These are phyloP conservation scores for Prunus mume DNA, from an alignment of 306 rosid species.

Conservation along the genomic window DNA sequence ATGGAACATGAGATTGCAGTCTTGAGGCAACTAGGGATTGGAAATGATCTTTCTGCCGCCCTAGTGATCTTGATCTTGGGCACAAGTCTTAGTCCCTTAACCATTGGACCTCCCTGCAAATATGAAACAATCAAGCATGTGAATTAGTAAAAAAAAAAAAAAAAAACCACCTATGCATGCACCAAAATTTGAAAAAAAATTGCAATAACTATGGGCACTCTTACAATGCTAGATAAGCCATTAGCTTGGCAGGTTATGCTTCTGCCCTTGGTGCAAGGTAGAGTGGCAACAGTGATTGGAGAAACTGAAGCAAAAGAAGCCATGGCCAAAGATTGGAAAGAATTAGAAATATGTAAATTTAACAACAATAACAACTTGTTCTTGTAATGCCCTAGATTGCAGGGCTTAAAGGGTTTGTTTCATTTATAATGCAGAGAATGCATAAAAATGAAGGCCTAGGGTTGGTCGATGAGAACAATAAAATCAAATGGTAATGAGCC, in stretches of 20 bases:
- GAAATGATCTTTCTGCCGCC: slow-evolving; percentile 23
- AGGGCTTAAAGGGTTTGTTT: neutral
- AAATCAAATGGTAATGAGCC: neutral
- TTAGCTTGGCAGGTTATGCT: slow-evolving; percentile 23
- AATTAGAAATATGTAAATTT: neutral
- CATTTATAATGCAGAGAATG: neutral
- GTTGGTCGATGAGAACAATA: neutral
- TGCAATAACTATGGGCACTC: neutral
- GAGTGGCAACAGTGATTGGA: slow-evolving; percentile 19
- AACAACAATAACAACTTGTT: neutral
- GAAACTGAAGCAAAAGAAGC: slow-evolving; percentile 41
- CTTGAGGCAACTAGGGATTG: slow-evolving; percentile 28
- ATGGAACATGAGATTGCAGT: slow-evolving; percentile 48
- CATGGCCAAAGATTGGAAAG: slow-evolving; percentile 18
- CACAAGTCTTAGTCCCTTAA: slow-evolving; percentile 37
- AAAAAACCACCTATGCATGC: neutral
- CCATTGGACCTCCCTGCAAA: slow-evolving; percentile 42
- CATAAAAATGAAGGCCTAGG: neutral
- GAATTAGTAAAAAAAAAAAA: neutral
- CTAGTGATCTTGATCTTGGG: slow-evolving; percentile 29
- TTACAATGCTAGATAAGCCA: slow-evolving; percentile 28
- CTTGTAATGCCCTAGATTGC: neutral
- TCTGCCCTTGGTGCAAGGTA: slow-evolving; percentile 24
- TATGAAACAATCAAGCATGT: neutral
- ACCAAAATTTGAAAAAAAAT: too few relatives aligned